Evolutionary conservation across 257 asterid species (phyloP).

Genomic region (Nicotiana paniculata): DNA sequence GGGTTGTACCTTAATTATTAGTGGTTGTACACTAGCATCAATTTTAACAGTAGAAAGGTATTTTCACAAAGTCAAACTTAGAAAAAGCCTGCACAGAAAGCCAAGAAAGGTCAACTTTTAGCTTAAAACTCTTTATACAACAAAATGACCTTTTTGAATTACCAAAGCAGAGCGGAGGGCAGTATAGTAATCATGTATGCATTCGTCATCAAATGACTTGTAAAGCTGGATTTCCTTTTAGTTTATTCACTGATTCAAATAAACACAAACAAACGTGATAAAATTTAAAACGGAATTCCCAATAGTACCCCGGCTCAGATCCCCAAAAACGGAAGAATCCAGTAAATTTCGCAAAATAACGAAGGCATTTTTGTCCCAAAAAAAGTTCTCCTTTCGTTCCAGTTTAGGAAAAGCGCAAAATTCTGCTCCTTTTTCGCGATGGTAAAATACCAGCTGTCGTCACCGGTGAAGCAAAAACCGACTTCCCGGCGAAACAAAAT

Average conservation of each 20-base stretch:
- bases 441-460: not conserved
- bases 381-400: not conserved
- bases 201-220: not conserved
- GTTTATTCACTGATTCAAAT: not conserved
- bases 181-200: not conserved
- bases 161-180: not conserved
- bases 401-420: not conserved
- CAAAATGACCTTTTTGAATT: not conserved
- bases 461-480: not conserved
- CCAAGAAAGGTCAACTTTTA: not conserved
- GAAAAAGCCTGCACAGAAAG: not conserved
- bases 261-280: not conserved
- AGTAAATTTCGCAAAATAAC: not conserved
- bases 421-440: not conserved
- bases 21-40: not conserved
- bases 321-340: not conserved
- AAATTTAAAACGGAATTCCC: not conserved
- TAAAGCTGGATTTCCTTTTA: not conserved
- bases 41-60: not conserved
- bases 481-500: not conserved
- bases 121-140: not conserved
- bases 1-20: not conserved
- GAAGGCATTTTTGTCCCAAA: not conserved
- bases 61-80: not conserved
- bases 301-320: not conserved